Evolutionary conservation across 306 rosid species (phyloP).

Genomic region (Casuarina cunninghamiana): DNA sequence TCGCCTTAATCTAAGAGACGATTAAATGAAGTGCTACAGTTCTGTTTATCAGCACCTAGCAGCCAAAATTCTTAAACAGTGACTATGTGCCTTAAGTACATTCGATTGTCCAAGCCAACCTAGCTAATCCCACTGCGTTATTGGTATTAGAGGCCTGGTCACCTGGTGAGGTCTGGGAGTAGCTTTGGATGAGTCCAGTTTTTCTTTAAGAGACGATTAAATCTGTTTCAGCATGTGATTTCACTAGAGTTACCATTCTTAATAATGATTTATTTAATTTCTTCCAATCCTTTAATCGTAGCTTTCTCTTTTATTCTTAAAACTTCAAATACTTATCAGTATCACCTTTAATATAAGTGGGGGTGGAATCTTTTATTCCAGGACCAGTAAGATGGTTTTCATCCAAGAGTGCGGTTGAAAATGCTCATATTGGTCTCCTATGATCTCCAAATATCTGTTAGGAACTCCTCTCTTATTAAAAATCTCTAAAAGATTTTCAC

Average conservation of each 20-base stretch:
- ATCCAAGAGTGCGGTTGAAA: background rate
- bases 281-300: background rate
- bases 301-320: background rate
- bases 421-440: background rate
- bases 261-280: background rate
- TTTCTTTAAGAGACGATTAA: background rate
- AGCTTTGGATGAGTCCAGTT: conserved; percentile 2
- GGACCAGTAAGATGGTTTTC: background rate
- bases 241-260: background rate
- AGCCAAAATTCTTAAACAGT: background rate
- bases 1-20: background rate
- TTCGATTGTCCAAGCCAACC: background rate
- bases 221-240: background rate
- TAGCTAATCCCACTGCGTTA: too few species aligned
- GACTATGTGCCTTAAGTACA: background rate
- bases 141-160: background rate
- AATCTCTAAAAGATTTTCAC: background rate
- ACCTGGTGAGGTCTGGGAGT: background rate
- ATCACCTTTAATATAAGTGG: background rate
- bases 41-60: background rate
- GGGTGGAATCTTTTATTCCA: too few species aligned
- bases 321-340: background rate
- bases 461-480: background rate
- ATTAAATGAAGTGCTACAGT: background rate
- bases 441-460: background rate